These are phyloP conservation scores for Syzygium grande DNA, from an alignment of 345 rosid genomes.

Conservation along the genomic window DNA sequence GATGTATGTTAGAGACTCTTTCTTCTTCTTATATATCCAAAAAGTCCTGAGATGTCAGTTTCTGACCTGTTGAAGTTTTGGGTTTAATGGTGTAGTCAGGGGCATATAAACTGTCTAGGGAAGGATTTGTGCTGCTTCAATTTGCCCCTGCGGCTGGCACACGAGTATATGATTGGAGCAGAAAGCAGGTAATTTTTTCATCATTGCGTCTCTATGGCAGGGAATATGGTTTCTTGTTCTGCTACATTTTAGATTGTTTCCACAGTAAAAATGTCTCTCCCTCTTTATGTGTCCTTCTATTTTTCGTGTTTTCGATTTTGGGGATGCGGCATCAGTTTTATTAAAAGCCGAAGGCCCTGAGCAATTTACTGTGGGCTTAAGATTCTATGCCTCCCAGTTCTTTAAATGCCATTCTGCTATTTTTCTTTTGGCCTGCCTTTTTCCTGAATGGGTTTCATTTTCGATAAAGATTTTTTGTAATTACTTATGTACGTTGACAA, in stretches of 20 bases:
- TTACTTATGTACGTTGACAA: not conserved
- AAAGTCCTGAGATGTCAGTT: not conserved
- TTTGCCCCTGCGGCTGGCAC: conserved; percentile 82
- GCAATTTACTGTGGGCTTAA: not conserved
- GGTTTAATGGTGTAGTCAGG: conserved; percentile 54
- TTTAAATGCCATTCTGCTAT: not conserved
- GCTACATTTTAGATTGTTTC: not conserved
- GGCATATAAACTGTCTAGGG: conserved; percentile 61
- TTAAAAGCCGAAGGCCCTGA: not conserved
- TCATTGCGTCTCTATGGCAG: not conserved
- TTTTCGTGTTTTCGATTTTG: not conserved
- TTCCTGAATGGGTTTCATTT: not conserved
- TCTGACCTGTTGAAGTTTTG: not conserved
- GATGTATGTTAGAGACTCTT: conserved; percentile 30
- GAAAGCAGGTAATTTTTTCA: conserved; percentile 58
- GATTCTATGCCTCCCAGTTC: not conserved
- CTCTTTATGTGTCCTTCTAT: not conserved
- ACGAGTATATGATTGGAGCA: conserved; percentile 83
- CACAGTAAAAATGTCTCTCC: not conserved
- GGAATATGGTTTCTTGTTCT: not conserved
- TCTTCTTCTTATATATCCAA: not conserved
- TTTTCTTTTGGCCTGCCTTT: not conserved
- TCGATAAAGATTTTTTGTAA: not conserved
- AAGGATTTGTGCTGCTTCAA: conserved; percentile 65
- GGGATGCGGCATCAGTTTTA: not conserved